Base-by-base conservation (phyloP, 1,284 basidiomycete genomes). In the Pyrrhoderma noxium region DNA sequence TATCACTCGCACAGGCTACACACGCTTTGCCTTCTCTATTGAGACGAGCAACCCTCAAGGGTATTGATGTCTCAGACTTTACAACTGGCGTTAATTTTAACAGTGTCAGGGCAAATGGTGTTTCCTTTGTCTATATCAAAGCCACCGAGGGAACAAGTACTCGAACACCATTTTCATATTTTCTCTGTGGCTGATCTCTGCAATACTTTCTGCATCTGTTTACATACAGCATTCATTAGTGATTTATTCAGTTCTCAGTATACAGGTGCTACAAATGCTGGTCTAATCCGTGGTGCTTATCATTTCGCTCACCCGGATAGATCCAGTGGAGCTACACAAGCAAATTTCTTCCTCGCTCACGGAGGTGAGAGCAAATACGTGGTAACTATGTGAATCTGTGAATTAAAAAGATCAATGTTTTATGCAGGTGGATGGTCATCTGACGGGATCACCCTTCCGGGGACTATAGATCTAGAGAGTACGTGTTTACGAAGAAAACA, bases 391-490 rank as follows among this genome's bases (percentile, higher is more conserved):
- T 2, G 13, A 19, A 18, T 34, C 8, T 41, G 13, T 16, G 18
- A 51, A n/a, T 37, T 11, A 31, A 5, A 31, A 31, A 31, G 11
- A 31, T 31, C 27, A n/a, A n/a, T n/a, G n/a, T n/a, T 42, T 48
- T 34, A 27, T 16, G 43, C 50, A 74, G 73, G 77, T 57, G 77
- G 76, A 8, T 82, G 79, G 79, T 71, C 70, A 34, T 64, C 63
- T 8, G 79, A 82, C 60, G 79, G 76, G 2, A 75, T 72, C 41
- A 84, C 81, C 19, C 76, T 82, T 9, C 80, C 82, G 19, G 81
- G 81, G 13, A 76, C 75, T n/a, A 64, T 84, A 9, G 81, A 84
- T 56, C 74, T 84, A 49, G 80, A 83, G 59, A 75, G 79, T 80
- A 42, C n/a, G 37, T 21, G 2, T n/a, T 35, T 35, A 47, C 36